Base-by-base conservation (phyloP, 257 asterid genomes). In the Verbascum thapsus region DNA sequence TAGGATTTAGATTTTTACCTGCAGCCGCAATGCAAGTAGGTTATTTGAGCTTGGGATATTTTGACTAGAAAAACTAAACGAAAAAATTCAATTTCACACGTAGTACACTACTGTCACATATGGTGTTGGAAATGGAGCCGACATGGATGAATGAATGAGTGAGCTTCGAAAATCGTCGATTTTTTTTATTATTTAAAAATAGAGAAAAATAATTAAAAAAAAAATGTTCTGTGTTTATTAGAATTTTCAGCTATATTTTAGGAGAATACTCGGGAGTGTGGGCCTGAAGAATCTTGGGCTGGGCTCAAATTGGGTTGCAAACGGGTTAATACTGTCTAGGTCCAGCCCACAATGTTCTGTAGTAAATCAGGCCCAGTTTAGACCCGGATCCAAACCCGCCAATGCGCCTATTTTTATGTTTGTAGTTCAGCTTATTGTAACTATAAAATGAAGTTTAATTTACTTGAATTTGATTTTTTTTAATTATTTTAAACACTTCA, bases 91-190 rank as follows among this genome's bases (percentile, higher is more conserved):
- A 52, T 18, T 22, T 10, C 13, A 41, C 38, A n/a, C 50, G 37
- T 10, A 41, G n/a, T 42, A 3, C 51, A 37, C 34, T 35, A 22
- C 61, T 49, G 74, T 68, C 74, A 55, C 32, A 61, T 56, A 64
- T 58, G 44, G 30, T 51, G 63, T 42, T 56, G 65, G 63, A 40
- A 38, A 16, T 19, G 48, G 66, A 10, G n/a, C 10, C 45, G 7
- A 47, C 64, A 22, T 7, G 32, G 26, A 22, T 52, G 38, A 53
- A n/a, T n/a, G n/a, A n/a, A n/a, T n/a, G n/a, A n/a, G n/a, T n/a
- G n/a, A n/a, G 37, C 37, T 7, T 11, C 23, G 58, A 23, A 52
- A 26, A 26, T 26, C 19, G 41, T 22, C 10, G 5, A 64, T 32
- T 56, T 48, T 15, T 53, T 15, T 26, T 26, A 38, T n/a, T 51